Base-by-base conservation (phyloP, 352 stramenopile species). In the Globisporangium okanoganense region DNA sequence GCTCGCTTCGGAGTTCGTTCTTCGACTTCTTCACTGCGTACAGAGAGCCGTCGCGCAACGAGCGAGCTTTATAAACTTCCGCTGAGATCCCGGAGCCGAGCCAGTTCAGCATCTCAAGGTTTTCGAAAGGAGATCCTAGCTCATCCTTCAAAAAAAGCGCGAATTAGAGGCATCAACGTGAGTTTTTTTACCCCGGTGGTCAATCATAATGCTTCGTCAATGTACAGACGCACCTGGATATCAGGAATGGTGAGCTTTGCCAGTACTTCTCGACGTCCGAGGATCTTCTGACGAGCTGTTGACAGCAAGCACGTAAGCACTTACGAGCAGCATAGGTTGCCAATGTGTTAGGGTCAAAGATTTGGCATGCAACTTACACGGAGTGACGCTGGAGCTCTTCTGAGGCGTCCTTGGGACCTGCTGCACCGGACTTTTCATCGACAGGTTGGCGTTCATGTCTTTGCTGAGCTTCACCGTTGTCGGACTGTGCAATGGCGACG, bases 1-100 rank as follows among this genome's bases (percentile, higher is more conserved):
- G 73, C 50, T 86, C 72, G 27, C 81, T 93, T 50, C 86, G 82
- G n/a, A 95, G 63, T 49, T 80, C 76, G 51, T 78, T 72, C 56
- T 89, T 92, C 1, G 84, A 91, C 58, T 87, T 93, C 60, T 95
- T 95, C n/a, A 95, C 65, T 7, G 86, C 86, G 56, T 78, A 95
- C 18, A 79, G 35, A 22, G 58, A 35, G 25, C 75, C 64, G 35
- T 73, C 45, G 4, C 70, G 62, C 48, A 55, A 51, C 31, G 82
- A 82, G 52, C 67, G 72, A 41, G 71, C 76, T 70, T 92, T 88
- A 38, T 74, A 76, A 14, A 93, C 85, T 54, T 95, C 80, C 0
- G 80, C 82, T 22, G 82, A 89, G 3, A 91, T 70, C 0, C 85
- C 85, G 49, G 76, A 62, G 22, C 85, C 85, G 35, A 95, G 73